Base-by-base conservation (phyloP, 768 basidiomycete species). In the Calocybe gangraenosa region DNA sequence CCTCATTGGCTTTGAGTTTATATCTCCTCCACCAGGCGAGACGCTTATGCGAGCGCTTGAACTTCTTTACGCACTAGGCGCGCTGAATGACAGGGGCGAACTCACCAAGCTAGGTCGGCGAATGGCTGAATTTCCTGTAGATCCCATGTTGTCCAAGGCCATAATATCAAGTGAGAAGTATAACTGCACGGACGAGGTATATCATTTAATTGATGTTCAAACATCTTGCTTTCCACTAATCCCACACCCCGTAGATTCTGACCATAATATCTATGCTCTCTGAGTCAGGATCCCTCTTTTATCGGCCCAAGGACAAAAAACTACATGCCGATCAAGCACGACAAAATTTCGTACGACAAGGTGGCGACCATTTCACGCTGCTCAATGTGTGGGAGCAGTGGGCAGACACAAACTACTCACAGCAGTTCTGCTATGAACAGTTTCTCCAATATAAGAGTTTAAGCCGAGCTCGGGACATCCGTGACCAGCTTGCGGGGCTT, bases 331-430 rank as follows among this genome's bases (percentile, higher is more conserved):
- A 99, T 58, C 93, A 97, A 68, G 96, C 96, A 3, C 81, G 95
- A 46, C 90, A 95, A 64, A 98, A 97, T 62, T 99, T 99, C 61
- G 84, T 94, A 47, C 91, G 92, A 39, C 73, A 89, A 0, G 95
- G 96, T 21, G 96, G 96, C 18, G 96, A 99, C 58, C 96, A 98
- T 67, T 99, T 98, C 61, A 98, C 95, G 5, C 66, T 99, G 18
- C 75, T 99, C 20, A 98, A 98, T 61, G 92, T 98, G 10, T 98
- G 93, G 87, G 94, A 97, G 62, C 94, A 97, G 59, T 99, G 96
- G 96, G 89, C 89, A 15, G 96, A 99, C 51, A 91, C 94, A 18
- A 92, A 92, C 58, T 98, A 93, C 61, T 94, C 92, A 17, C 92
- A 97, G 61, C 91, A 94, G 57, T 96, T 92, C 68, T 94, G 92